These are phyloP conservation scores for Penicillium longicatenatum DNA, from an alignment of 495 filamentous ascomycete genomes.

Conservation along the genomic window DNA sequence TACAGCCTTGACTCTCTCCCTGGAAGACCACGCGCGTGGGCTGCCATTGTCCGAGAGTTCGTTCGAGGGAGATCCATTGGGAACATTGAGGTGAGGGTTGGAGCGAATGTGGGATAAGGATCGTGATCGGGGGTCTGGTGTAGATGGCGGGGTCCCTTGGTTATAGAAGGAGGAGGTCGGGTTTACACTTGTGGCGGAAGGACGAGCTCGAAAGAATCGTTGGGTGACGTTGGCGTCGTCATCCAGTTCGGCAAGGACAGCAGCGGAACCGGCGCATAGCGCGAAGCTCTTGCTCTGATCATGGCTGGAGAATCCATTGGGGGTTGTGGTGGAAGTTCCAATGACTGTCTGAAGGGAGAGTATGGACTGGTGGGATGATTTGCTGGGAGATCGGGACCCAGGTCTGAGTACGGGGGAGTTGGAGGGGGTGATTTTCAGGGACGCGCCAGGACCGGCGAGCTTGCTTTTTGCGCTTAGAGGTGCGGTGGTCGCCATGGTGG, in stretches of 20 bases:
- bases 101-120: conserved; percentile 36
- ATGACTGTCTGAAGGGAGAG: conserved; percentile 81
- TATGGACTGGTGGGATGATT: conserved; percentile 49
- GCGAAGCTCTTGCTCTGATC: conserved; percentile 73
- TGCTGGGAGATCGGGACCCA: conserved; percentile 63
- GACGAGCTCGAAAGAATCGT: conserved; percentile 86
- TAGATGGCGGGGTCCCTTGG: conserved; percentile 61
- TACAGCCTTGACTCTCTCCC: conserved; percentile 91
- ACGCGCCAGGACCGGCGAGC: conserved; percentile 34
- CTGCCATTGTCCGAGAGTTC: conserved; percentile 62
- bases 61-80: conserved; percentile 39
- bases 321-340: conserved; percentile 81
- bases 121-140: conserved; percentile 43
- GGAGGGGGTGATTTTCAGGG: conserved; percentile 75
- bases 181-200: conserved; percentile 70
- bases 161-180: conserved; percentile 53
- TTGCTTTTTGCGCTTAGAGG: conserved; percentile 40
- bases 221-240: conserved; percentile 72
- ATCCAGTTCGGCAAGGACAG: conserved; percentile 81
- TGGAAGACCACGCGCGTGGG: conserved; percentile 76
- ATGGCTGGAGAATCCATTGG: conserved; percentile 83
- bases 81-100: conserved; percentile 27
- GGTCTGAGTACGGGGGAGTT: conserved; percentile 72
- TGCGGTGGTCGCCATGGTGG: conserved; percentile 39
- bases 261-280: conserved; percentile 90